Percentiles rank a stretch among this genome's conserved stretches.
Conservation (phyloP, 2,329 filamentous ascomycete genomes). For the Fusarium marasasianum region DNA sequence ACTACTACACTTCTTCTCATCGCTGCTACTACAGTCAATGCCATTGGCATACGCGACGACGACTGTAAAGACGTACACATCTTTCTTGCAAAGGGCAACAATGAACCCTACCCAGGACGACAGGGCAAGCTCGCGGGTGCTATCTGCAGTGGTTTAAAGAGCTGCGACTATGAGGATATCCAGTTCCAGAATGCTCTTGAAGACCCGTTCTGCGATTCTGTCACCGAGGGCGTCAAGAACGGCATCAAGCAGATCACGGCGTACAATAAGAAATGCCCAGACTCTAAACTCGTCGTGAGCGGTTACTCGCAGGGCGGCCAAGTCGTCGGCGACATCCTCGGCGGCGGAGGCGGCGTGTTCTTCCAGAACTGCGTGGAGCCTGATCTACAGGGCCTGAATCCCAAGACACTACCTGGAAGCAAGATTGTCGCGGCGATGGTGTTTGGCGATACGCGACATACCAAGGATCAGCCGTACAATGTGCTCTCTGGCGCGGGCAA, state of each 20-base stretch:
- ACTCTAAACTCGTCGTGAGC: constrained; percentile 15
- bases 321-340: constrained; percentile 16
- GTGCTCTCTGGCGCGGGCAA: neutral
- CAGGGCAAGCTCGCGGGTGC: constrained; percentile 2
- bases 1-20: neutral
- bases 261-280: constrained; percentile 14
- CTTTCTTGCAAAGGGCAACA: constrained; percentile 19
- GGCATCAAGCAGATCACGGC: constrained; percentile 19
- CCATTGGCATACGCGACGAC: neutral
- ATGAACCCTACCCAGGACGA: constrained; percentile 15
- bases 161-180: constrained; percentile 18
- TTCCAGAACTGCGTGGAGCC: constrained; percentile 12
- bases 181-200: constrained; percentile 7
- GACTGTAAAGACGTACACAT: constrained; percentile 13
- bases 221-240: constrained; percentile 9
- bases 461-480: constrained; percentile 5
- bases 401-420: neutral
- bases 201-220: constrained; percentile 9
- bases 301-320: constrained; percentile 14
- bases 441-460: constrained; percentile 17
- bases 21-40: neutral
- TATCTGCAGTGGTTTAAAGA: constrained; percentile 10
- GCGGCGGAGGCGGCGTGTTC: constrained; percentile 18
- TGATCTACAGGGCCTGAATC: neutral
- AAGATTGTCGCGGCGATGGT: constrained; percentile 12